Base-by-base conservation (phyloP, 2,329 filamentous ascomycete species). In the Nemania sp. region DNA sequence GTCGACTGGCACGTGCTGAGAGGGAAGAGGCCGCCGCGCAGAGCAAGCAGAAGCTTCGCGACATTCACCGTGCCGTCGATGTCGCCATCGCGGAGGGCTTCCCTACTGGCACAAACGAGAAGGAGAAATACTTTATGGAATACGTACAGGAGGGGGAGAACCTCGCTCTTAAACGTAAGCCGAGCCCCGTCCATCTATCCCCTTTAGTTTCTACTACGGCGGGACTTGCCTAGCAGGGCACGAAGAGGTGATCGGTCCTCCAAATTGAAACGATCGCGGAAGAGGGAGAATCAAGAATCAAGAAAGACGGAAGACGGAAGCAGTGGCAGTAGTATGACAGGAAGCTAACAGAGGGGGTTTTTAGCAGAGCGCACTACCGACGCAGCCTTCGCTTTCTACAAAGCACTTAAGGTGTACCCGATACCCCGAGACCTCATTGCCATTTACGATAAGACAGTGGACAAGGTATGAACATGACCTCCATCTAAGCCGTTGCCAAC, bases 401-500 rank as follows among this genome's bases (percentile, higher is more conserved):
- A 93, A 84, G 95, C 93, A 46, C 86, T 99, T 68, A 99, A 99
- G 85, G 95, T 98, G 70, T 99, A 99, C 80, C 95, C 95, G 54
- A 90, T 91, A 72, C 95, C 94, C 12, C 86, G 89, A 71, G 95
- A 98, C 74, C 83, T 99, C 71, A 97, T 99, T 76, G 86, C 86
- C 72, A 97, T 99, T 77, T 99, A 99, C 79, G 95, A 99, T 78
- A 97, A 96, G 86, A 98, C 95, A 34, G 93, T 98, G 47, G 90
- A 94, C 70, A 97, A 97, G 90, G 93, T 92, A 77, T 62, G 75
- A 6, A 57, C 21, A 10, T 11, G 3, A 25, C 52, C 13, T 20
- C 21, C 25, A 11, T n/a, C 17, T 12, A 13, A 50, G 18, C 15
- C 11, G 17, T 12, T 20, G 29, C 7, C 9, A 17, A 45, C 25